phyloP scores from a whole-genome alignment of 345 rosid species.

The Citrus reticulata region DNA sequence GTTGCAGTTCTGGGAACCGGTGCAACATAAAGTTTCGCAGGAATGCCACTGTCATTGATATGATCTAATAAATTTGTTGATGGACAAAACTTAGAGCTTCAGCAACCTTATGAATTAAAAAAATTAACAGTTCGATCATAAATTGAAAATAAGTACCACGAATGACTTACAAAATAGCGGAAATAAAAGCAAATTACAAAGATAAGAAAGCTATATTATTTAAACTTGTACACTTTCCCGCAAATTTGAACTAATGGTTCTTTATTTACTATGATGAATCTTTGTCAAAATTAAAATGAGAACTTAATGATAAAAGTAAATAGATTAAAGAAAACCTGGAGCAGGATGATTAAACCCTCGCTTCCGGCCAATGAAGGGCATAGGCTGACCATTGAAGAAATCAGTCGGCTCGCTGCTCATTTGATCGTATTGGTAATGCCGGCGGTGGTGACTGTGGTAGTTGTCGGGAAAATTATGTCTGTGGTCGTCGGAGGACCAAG shows the following conservation, averaged over 20 bases:
- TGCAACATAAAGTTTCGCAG: slow-evolving; percentile 65
- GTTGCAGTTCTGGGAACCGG: slow-evolving; percentile 53
- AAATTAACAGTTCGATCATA: neutral
- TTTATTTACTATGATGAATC: neutral
- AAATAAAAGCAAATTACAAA: neutral
- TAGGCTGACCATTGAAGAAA: slow-evolving; percentile 23
- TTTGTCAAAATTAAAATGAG: neutral
- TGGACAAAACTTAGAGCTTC: neutral
- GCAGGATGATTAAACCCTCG: slow-evolving; percentile 36
- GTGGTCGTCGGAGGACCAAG: slow-evolving; percentile 18
- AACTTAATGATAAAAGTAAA: neutral
- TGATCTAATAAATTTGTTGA: slow-evolving; percentile 36
- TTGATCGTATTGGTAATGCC: slow-evolving; percentile 29
- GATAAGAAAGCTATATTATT: neutral
- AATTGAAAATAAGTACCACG: neutral
- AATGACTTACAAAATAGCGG: neutral
- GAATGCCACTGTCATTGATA: slow-evolving; percentile 28
- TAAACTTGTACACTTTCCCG: neutral
- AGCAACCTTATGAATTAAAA: neutral
- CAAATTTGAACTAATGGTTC: neutral
- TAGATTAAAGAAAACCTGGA: slow-evolving; percentile 24
- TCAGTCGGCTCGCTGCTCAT: slow-evolving; percentile 28
- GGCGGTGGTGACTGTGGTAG: slow-evolving; percentile 20
- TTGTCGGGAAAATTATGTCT: slow-evolving; percentile 20
- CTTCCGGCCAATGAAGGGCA: slow-evolving; percentile 34